Conservation (phyloP, 345 rosid species). For the Linum usitatissimum region DNA sequence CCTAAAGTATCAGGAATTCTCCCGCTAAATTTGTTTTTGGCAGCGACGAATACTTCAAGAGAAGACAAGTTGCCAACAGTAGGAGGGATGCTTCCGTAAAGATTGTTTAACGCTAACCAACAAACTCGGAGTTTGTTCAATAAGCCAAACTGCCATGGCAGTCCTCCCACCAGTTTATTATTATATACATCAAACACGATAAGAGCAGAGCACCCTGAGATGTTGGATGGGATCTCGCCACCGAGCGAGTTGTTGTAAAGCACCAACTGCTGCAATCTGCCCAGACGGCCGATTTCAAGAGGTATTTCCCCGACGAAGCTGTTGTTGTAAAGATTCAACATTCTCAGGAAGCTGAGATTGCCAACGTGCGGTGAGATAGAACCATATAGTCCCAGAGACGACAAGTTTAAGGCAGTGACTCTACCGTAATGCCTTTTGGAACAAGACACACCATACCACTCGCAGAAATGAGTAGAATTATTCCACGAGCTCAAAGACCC, state of each 20-base stretch:
- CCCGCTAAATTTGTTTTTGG: not conserved
- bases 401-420: constrained; percentile 4
- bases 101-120: not conserved
- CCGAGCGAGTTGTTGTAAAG: constrained; percentile 2
- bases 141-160: constrained; percentile 1
- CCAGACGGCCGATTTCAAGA: constrained; percentile 8
- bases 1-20: constrained; percentile 14
- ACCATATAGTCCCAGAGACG: not conserved
- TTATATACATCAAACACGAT: fast-evolving
- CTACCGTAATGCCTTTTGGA: not conserved
- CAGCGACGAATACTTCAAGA: not conserved
- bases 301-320: constrained; percentile 11
- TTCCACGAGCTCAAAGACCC: constrained; percentile 10
- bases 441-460: constrained; percentile 8
- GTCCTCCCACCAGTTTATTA: constrained; percentile 12
- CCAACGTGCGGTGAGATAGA: constrained; percentile 9
- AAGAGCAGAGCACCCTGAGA: constrained; percentile 6
- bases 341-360: constrained; percentile 11
- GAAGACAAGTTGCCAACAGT: constrained; percentile 14
- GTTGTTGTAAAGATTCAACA: constrained; percentile 3
- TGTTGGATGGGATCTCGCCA: constrained; percentile 16
- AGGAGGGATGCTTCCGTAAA: constrained; percentile 15
- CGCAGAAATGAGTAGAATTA: constrained; percentile 5
- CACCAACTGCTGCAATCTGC: not conserved
- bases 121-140: not conserved